A percentile compares a stretch with the other conserved stretches of the same genome.
Conservation (phyloP, 495 filamentous ascomycete genomes). For the Lasiosphaeriaceae sp. region DNA sequence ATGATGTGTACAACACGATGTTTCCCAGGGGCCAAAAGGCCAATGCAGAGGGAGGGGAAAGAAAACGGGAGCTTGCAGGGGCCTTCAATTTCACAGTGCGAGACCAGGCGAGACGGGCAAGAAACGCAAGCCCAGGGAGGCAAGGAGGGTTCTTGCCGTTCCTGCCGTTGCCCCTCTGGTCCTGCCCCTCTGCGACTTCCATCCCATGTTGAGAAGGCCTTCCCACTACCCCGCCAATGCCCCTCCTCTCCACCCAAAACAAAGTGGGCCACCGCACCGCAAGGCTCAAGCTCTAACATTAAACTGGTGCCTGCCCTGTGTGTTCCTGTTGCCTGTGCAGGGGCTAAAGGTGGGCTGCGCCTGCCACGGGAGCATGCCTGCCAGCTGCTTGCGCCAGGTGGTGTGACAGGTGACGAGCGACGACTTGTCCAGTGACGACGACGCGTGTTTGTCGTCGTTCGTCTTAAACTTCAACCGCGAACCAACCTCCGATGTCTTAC, state of each 20-base stretch:
- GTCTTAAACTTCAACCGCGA: neutral
- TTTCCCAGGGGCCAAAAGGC: slow-evolving; percentile 19
- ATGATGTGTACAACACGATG: slow-evolving; percentile 25
- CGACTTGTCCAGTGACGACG: neutral
- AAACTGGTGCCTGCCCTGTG: too few relatives aligned
- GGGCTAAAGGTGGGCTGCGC: neutral
- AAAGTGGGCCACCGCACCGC: neutral
- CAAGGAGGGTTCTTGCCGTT: neutral
- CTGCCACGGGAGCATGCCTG: neutral
- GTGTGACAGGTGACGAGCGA: neutral
- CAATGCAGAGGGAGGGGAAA: neutral
- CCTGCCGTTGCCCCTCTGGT: neutral
- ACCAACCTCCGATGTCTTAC: neutral
- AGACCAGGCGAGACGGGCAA: neutral
- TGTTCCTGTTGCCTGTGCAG: neutral
- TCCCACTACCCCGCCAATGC: too few relatives aligned
- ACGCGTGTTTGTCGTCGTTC: neutral
- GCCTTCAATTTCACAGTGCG: neutral
- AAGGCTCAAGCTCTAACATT: neutral
- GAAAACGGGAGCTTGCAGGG: neutral
- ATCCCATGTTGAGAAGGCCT: too few relatives aligned
- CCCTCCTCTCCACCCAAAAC: neutral
- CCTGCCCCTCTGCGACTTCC: too few relatives aligned
- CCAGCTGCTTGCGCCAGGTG: neutral
- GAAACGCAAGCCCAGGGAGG: neutral